Evolutionary conservation across 2,329 filamentous ascomycete species (phyloP).

Genomic region (Myriosclerotinia scirpicola): DNA sequence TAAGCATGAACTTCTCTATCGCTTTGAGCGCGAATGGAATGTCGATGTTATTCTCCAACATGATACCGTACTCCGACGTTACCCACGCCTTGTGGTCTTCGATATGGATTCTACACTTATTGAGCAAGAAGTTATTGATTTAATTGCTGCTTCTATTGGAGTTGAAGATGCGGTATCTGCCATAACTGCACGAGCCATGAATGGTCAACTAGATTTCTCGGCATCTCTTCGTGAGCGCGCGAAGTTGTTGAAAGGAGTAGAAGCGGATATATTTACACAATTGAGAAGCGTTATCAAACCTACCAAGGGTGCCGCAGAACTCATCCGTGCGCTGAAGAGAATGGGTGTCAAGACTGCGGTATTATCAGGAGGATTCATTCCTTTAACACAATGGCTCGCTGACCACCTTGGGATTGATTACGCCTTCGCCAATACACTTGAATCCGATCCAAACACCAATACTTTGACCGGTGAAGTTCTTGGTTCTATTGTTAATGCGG

Average conservation of each 20-base stretch:
- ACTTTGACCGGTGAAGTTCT: slow-evolving; percentile 70
- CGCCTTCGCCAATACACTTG: slow-evolving; percentile 82
- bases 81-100: slow-evolving; percentile 88
- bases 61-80: slow-evolving; percentile 70
- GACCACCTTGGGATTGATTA: slow-evolving; percentile 80
- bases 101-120: slow-evolving; percentile 99
- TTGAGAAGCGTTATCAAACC: slow-evolving; percentile 75
- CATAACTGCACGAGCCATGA: slow-evolving; percentile 93
- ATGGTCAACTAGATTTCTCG: slow-evolving; percentile 91
- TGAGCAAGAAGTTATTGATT: slow-evolving; percentile 95
- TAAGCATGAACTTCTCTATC: slow-evolving; percentile 77
- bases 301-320: slow-evolving; percentile 74
- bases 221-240: slow-evolving; percentile 79
- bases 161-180: slow-evolving; percentile 79
- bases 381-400: slow-evolving; percentile 84
- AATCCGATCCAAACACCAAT: slow-evolving; percentile 55
- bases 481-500: slow-evolving; percentile 71
- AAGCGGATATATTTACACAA: slow-evolving; percentile 74
- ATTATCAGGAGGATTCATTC: slow-evolving; percentile 87
- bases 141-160: slow-evolving; percentile 82
- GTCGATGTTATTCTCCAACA: slow-evolving; percentile 77
- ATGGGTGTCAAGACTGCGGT: slow-evolving; percentile 88
- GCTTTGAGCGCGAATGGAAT: slow-evolving; percentile 86
- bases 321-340: slow-evolving; percentile 71
- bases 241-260: slow-evolving; percentile 75